phyloP scores from a whole-genome alignment of 1,284 basidiomycete genomes.

The Entoloma clypeatum region DNA sequence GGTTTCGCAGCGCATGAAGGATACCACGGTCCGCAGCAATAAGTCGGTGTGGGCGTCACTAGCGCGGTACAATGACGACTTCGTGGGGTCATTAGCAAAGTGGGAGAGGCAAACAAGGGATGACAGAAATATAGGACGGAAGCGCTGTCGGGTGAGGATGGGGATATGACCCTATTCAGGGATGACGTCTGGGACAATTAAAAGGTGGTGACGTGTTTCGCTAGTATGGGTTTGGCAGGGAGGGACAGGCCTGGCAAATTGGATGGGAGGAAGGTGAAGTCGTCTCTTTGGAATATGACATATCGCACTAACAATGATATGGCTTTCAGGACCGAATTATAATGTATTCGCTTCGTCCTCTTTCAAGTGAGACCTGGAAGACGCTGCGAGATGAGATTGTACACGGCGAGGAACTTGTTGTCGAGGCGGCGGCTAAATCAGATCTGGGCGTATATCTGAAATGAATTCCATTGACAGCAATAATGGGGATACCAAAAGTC shows the following conservation, averaged over 20 bases:
- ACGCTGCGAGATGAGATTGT: constrained; percentile 35
- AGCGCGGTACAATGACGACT: constrained; percentile 70
- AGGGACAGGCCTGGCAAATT: constrained; percentile 22
- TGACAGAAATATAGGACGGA: constrained; percentile 35
- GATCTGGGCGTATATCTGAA: constrained; percentile 32
- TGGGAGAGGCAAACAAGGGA: constrained; percentile 56
- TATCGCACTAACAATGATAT: constrained; percentile 2
- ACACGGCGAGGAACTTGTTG: too few species aligned
- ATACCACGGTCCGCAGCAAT: constrained; percentile 26
- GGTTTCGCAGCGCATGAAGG: constrained; percentile 43
- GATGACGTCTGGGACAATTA: constrained; percentile 60
- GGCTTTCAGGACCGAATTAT: constrained; percentile 38
- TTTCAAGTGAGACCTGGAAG: constrained; percentile 43
- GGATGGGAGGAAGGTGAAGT: constrained; percentile 30
- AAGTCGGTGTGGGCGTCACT: constrained; percentile 67
- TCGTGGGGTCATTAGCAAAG: constrained; percentile 56
- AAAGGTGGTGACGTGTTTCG: constrained; percentile 79
- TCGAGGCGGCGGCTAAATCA: constrained; percentile 19
- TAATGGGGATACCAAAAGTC: constrained; percentile 27
- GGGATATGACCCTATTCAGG: constrained; percentile 42
- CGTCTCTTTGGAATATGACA: constrained; percentile 2
- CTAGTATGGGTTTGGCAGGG: constrained; percentile 46
- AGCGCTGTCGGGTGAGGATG: constrained; percentile 33
- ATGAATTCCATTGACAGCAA: constrained; percentile 41
- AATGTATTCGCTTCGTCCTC: constrained; percentile 42